phyloP scores from a whole-genome alignment of 164 flowering plant genomes.

The Nymphaea thermarum region DNA sequence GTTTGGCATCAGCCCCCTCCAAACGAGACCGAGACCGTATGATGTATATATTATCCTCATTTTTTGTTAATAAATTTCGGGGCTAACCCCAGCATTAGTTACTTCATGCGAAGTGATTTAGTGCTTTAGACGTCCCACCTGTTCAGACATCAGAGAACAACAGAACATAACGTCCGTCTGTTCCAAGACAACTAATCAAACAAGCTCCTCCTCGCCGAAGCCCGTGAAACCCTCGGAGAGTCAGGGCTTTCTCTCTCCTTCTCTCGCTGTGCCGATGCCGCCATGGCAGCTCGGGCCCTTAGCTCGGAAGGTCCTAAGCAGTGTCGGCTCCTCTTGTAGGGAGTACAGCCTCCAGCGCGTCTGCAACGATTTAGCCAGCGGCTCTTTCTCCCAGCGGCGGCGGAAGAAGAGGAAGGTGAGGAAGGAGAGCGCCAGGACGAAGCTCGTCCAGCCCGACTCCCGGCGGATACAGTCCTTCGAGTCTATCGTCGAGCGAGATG shows the following conservation, averaged over 20 bases:
- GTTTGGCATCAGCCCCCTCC: no score
- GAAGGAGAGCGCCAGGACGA: constrained; percentile 44
- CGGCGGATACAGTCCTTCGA: constrained; percentile 38
- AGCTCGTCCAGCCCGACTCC: constrained; percentile 37
- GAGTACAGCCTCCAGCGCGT: background rate
- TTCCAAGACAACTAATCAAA: no score
- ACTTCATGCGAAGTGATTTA: no score
- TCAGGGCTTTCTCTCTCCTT: constrained; percentile 4
- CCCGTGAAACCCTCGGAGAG: background rate
- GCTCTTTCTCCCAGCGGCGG: constrained; percentile 17
- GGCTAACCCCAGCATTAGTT: no score
- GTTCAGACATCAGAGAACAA: no score
- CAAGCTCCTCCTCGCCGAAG: constrained; percentile 7
- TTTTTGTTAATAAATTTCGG: no score
- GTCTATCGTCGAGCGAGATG: constrained; percentile 38
- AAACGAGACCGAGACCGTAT: no score
- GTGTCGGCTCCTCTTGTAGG: background rate
- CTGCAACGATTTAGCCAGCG: background rate
- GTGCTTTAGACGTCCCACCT: no score
- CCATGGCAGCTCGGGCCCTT: constrained; percentile 55
- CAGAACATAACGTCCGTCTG: no score
- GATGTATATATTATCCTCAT: no score
- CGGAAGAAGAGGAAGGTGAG: constrained; percentile 43
- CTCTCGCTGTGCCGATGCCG: constrained; percentile 5
- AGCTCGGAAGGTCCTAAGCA: constrained; percentile 17